These are phyloP conservation scores for Pythium utonaiense DNA, from an alignment of 352 stramenopile genomes.

Conservation along the genomic window DNA sequence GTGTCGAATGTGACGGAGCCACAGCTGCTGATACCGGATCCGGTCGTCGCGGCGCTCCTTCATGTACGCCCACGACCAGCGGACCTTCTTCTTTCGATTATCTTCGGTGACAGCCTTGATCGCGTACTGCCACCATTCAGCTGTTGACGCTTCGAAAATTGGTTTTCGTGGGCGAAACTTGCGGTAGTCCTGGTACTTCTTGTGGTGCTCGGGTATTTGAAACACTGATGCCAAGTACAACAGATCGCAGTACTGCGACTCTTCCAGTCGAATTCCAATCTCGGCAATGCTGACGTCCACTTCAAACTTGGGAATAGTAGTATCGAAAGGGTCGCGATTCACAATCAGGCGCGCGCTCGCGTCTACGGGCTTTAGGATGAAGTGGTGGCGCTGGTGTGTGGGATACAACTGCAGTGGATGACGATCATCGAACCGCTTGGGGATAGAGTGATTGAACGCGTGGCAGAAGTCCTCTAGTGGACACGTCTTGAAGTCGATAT, in stretches of 20 bases:
- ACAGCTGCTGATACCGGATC: conserved; percentile 65
- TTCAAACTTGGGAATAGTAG: conserved; percentile 76
- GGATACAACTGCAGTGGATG: conserved; percentile 71
- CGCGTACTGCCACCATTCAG: conserved; percentile 80
- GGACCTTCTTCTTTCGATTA: conserved; percentile 53
- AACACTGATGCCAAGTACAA: conserved; percentile 73
- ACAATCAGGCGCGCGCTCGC: conserved; percentile 75
- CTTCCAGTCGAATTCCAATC: conserved; percentile 77
- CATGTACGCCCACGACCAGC: conserved; percentile 83
- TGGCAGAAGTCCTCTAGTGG: conserved; percentile 74
- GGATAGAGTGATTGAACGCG: conserved; percentile 75
- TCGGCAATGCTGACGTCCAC: conserved; percentile 75
- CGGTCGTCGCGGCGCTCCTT: conserved; percentile 78
- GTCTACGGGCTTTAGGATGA: conserved; percentile 81
- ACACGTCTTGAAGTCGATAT: conserved; percentile 64
- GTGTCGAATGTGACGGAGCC: conserved; percentile 35
- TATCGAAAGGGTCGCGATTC: conserved; percentile 78
- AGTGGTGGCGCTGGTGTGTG: conserved; percentile 74
- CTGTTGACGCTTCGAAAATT: conserved; percentile 47
- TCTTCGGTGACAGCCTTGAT: conserved; percentile 64
- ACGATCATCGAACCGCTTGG: conserved; percentile 78
- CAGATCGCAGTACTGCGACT: conserved; percentile 86
- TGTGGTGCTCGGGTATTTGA: conserved; percentile 66
- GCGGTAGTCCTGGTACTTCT: conserved; percentile 77
- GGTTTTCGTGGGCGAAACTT: conserved; percentile 50